Evolutionary conservation across 345 rosid species (phyloP), one percentile per base, ranked within the genome.

Genomic region (Bruguiera parviflora): DNA sequence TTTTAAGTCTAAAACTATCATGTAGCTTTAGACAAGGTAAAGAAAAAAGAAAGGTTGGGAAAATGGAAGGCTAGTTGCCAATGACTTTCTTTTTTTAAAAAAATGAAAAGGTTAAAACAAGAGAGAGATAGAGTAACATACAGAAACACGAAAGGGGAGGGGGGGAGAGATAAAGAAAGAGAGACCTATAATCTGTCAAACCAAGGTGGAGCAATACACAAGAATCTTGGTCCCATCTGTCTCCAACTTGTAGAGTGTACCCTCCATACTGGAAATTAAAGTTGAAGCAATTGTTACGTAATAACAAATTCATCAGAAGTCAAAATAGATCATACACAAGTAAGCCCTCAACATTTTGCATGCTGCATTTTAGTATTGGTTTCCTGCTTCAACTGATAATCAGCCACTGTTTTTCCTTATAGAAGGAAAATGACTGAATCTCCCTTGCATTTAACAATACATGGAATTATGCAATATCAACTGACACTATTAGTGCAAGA

Each of bases 141-240:
- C 4, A 43, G 5, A 43, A 13, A 43, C 18, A 43, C 13, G 49
- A 43, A 43, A 15, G 49, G 49, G 4, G 5, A 13, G 49, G 16
- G 22, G 16, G 22, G 32, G 32, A 46, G 29, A 29, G 64, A 76
- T 59, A 66, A 59, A 60, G 70, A 65, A 68, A 73, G 71, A 82
- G 39, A 11, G 63, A 91, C 96, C 88, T 91, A 73, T 94, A 94
- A 81, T 89, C 95, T 60, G 97, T 88, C 81, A 91, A 67, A 61
- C 97, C 98, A 79, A 94, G 96, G 78, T 77, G 82, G 58, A 94
- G 91, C 72, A 85, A 81, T 1, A 79, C 85, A 56, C 62, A 78
- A 71, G 71, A 75, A 69, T 75, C 79, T 65, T 73, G 70, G 46
- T 71, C 57, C 56, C 82, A 72, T 76, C 79, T 80, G 61, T 70